These are phyloP conservation scores for Fomitopsis serialis DNA, from an alignment of 768 basidiomycete species.

Conservation along the genomic window DNA sequence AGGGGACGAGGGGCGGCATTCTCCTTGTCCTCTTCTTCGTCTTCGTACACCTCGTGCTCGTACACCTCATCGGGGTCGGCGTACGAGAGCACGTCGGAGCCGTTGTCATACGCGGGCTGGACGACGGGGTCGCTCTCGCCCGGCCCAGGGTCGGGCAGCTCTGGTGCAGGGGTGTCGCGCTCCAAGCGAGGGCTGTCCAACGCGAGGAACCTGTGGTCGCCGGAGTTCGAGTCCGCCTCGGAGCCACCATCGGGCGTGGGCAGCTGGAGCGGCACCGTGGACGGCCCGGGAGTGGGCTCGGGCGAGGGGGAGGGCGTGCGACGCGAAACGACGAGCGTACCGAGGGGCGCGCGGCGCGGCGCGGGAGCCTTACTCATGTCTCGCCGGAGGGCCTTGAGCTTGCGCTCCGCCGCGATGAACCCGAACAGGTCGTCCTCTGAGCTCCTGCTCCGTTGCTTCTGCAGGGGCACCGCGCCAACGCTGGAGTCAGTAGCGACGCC, in stretches of 20 bases:
- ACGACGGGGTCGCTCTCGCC: neutral
- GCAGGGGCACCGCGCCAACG: too few species aligned
- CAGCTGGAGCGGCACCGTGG: conserved; percentile 1
- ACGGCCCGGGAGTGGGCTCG: conserved; percentile 6
- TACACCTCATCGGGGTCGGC: neutral
- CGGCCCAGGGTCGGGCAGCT: neutral
- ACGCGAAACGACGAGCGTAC: conserved; percentile 11
- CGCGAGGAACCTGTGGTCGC: conserved; percentile 21
- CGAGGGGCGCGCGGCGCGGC: conserved; percentile 15
- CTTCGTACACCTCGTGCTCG: conserved; percentile 1
- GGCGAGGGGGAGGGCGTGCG: conserved; percentile 8
- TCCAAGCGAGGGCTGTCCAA: conserved; percentile 3
- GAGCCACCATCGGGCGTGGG: conserved; percentile 14
- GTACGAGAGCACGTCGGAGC: neutral
- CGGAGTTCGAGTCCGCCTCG: conserved; percentile 12
- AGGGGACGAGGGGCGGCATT: conserved; percentile 11
- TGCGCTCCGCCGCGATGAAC: conserved; percentile 20
- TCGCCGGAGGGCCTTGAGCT: conserved; percentile 15
- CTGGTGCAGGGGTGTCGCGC: neutral
- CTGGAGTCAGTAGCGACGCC: too few species aligned
- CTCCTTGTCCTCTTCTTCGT: conserved; percentile 17
- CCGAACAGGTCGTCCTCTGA: conserved; percentile 22
- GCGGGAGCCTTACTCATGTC: conserved; percentile 4
- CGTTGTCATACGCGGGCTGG: neutral
- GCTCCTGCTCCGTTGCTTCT: neutral